Evolutionary conservation across 2,329 filamentous ascomycete genomes (phyloP).

Genomic region (Fusarium gaditjirri): DNA sequence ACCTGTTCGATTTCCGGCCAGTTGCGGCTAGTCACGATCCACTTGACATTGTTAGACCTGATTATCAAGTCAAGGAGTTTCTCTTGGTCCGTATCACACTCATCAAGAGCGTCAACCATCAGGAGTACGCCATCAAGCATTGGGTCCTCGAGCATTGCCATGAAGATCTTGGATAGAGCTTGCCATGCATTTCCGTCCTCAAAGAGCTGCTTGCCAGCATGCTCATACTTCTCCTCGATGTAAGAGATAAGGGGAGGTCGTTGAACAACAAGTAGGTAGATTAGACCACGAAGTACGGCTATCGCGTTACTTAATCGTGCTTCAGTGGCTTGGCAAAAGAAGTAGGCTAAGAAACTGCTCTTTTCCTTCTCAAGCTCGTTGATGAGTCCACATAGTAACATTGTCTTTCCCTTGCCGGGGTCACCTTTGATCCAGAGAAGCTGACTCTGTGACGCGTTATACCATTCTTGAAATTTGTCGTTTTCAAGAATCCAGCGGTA

Average conservation of each 20-base stretch:
- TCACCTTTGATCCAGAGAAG: background rate
- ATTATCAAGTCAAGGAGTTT: background rate
- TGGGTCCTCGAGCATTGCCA: rapidly evolving
- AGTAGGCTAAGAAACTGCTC: rapidly evolving
- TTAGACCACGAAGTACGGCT: background rate
- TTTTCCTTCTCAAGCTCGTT: background rate
- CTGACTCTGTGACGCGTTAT: rapidly evolving
- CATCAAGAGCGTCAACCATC: background rate
- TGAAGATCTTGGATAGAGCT: background rate
- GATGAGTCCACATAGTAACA: background rate
- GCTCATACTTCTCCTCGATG: background rate
- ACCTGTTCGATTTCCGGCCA: background rate
- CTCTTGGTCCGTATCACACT: rapidly evolving
- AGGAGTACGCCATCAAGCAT: rapidly evolving
- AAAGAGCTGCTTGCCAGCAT: rapidly evolving
- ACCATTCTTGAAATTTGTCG: background rate
- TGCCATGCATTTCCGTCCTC: background rate
- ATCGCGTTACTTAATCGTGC: rapidly evolving
- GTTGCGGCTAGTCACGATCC: background rate
- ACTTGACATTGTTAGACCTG: rapidly evolving
- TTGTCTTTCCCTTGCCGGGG: background rate
- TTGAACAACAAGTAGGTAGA: background rate
- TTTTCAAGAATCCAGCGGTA: background rate
- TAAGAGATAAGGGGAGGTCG: rapidly evolving
- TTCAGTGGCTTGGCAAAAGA: background rate